Conservation (phyloP, 163 green algal genomes). For the Scenedesmus sp. region DNA sequence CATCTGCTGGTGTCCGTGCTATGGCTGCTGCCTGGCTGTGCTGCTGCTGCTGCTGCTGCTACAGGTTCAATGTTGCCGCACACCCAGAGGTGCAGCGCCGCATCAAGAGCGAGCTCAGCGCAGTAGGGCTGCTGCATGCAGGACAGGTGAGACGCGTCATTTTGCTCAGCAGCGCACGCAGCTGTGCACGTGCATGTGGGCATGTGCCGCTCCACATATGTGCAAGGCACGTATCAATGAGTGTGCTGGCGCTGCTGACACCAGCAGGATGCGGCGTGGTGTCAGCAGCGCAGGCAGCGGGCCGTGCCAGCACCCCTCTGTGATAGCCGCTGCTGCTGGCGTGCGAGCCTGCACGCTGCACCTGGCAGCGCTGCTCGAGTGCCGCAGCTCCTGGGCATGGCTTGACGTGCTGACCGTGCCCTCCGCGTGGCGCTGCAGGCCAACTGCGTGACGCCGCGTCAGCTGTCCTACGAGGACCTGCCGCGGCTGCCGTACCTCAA, state of each 20-base stretch:
- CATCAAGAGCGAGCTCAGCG: constrained; percentile 60
- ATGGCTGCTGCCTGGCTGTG: background rate
- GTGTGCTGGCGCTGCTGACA: no score
- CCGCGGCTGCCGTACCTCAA: constrained; percentile 63
- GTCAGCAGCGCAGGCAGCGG: no score
- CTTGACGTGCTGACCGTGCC: background rate
- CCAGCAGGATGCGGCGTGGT: no score
- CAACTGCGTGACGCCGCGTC: constrained; percentile 56
- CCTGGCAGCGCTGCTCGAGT: no score
- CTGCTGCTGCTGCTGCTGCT: constrained; percentile 23
- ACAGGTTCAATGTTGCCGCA: constrained; percentile 61
- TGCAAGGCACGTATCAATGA: no score
- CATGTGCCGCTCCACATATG: no score
- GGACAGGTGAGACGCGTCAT: constrained; percentile 15
- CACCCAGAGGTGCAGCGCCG: constrained; percentile 60
- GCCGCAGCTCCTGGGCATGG: no score
- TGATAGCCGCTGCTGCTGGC: no score
- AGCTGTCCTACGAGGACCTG: constrained; percentile 67
- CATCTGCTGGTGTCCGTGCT: background rate
- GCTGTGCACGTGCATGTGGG: background rate
- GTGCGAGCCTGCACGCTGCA: no score
- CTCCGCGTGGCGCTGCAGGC: background rate
- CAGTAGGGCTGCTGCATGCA: constrained; percentile 55
- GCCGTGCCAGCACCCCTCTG: no score
- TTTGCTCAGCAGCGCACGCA: background rate